A percentile compares a stretch with the other conserved stretches of the same genome.
Conservation (phyloP, 2,329 filamentous ascomycete species). For the Diplodia sapinea region DNA sequence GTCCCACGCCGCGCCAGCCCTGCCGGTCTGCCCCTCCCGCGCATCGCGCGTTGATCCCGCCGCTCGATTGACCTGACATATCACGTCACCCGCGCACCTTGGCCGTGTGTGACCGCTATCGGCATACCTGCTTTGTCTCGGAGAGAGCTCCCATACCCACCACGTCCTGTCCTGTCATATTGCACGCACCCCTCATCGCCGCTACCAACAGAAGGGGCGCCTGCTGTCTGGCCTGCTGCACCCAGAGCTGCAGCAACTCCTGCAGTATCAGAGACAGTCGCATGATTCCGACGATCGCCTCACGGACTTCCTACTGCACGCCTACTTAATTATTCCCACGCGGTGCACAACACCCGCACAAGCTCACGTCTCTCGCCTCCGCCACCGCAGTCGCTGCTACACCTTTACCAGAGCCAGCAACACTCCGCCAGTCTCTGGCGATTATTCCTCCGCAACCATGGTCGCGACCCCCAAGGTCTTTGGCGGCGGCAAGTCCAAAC, state of each 20-base stretch:
- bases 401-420: neutral
- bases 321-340: conserved; percentile 31
- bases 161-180: conserved; percentile 26
- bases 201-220: conserved; percentile 19
- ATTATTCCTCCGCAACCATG: conserved; percentile 37
- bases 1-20: conserved; percentile 4
- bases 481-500: conserved; percentile 41
- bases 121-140: conserved; percentile 40
- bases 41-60: conserved; percentile 28
- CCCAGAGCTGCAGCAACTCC: conserved; percentile 25
- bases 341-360: conserved; percentile 7
- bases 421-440: neutral
- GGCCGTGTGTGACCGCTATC: conserved; percentile 34
- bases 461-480: conserved; percentile 45
- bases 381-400: neutral
- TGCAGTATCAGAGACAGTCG: conserved; percentile 27
- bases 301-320: conserved; percentile 19
- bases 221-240: conserved; percentile 30
- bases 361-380: neutral
- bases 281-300: conserved; percentile 33
- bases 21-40: conserved; percentile 14
- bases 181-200: conserved; percentile 26
- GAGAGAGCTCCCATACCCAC: conserved; percentile 28
- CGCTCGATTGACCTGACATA: conserved; percentile 31
- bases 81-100: conserved; percentile 38